A percentile compares a stretch with the other conserved stretches of the same genome.
Conservation (phyloP, 768 basidiomycete species). For the Hemileccinum impolitum region DNA sequence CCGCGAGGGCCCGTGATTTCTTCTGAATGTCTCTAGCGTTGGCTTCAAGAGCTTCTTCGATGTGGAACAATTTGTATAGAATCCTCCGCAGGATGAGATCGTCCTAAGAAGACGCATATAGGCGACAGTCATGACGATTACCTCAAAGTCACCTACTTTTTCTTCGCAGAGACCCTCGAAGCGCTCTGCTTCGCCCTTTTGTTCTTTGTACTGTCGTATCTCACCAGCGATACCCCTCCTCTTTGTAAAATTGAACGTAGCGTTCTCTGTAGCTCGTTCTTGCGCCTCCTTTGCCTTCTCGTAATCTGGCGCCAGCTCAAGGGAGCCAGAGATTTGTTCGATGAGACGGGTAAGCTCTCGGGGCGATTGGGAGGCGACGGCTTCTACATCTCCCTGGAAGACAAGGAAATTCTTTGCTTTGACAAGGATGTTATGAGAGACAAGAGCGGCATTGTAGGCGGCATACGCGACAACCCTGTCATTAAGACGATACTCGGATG, state of each 20-base stretch:
- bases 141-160: slow-evolving; percentile 44
- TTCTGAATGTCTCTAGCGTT: slow-evolving; percentile 67
- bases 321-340: slow-evolving; percentile 93
- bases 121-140: background rate
- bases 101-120: slow-evolving; percentile 49
- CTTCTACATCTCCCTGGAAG: slow-evolving; percentile 98
- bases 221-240: slow-evolving; percentile 91
- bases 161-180: slow-evolving; percentile 79
- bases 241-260: slow-evolving; percentile 93
- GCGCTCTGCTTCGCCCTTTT: slow-evolving; percentile 87
- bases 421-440: slow-evolving; percentile 91
- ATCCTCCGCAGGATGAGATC: slow-evolving; percentile 77
- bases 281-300: slow-evolving; percentile 85
- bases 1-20: slow-evolving; percentile 69
- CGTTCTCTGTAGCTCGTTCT: slow-evolving; percentile 89
- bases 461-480: slow-evolving; percentile 77
- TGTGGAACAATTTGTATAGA: slow-evolving; percentile 86
- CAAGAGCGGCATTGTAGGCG: slow-evolving; percentile 84
- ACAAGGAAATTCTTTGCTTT: slow-evolving; percentile 99
- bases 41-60: slow-evolving; percentile 76
- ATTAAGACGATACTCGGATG: slow-evolving; percentile 91
- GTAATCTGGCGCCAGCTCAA: slow-evolving; percentile 86
- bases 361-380: slow-evolving; percentile 92
- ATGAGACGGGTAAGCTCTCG: slow-evolving; percentile 86
- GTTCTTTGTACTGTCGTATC: slow-evolving; percentile 96